Evolutionary conservation across 345 rosid species (phyloP).

Genomic region (Gossypium arboreum): DNA sequence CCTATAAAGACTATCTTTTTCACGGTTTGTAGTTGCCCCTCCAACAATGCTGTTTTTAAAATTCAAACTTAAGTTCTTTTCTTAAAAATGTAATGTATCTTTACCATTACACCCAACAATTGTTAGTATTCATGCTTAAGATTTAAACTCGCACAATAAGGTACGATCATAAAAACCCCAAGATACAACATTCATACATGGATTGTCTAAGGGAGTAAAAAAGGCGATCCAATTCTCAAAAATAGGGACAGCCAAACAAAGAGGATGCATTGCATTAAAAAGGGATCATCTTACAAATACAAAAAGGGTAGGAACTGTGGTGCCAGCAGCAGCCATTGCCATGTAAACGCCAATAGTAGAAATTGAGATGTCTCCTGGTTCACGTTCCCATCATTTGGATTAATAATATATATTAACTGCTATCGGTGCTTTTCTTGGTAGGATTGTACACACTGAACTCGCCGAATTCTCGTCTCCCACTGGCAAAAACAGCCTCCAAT

Average conservation of each 20-base stretch:
- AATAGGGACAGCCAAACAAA: background rate
- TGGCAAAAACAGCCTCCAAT: conserved; percentile 45
- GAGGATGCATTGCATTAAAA: background rate
- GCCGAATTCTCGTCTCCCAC: conserved; percentile 90
- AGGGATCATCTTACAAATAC: background rate
- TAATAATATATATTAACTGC: background rate
- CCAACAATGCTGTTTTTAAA: too few relatives aligned
- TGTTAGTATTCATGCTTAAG: background rate
- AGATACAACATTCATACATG: background rate
- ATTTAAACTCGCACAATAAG: too few relatives aligned
- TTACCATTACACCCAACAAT: background rate
- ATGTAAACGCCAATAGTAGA: background rate
- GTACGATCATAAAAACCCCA: background rate
- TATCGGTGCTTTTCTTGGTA: conserved; percentile 32
- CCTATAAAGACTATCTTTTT: too few relatives aligned
- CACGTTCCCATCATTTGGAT: background rate
- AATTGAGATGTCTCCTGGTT: background rate
- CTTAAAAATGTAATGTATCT: too few relatives aligned
- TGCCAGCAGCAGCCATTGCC: background rate
- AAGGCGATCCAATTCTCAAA: background rate
- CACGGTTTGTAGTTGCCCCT: too few relatives aligned
- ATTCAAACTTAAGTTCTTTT: too few relatives aligned
- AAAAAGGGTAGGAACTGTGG: background rate
- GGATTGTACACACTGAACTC: conserved; percentile 90
- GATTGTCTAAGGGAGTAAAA: background rate